Evolutionary conservation across 805 yeast genomes (phyloP).

Genomic region (Metschnikowia noctiluminum): DNA sequence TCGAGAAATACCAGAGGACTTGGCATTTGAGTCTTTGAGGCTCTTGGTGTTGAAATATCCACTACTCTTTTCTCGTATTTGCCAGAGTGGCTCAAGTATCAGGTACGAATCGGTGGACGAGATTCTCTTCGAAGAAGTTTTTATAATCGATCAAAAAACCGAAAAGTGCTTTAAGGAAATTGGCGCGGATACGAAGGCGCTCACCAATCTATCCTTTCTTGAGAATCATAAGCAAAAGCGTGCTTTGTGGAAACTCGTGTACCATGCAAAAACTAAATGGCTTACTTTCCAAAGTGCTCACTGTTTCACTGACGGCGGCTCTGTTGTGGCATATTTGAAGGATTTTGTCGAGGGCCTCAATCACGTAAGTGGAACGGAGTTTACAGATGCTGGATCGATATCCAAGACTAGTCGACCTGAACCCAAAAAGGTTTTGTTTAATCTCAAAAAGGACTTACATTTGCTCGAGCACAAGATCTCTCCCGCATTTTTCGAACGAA

Average conservation of each 20-base stretch:
- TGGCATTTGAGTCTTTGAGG: conserved; percentile 7
- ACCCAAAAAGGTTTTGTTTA: conserved; percentile 1
- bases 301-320: conserved; percentile 11
- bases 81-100: conserved; percentile 6
- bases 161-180: conserved; percentile 1
- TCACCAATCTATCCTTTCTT: conserved; percentile 1
- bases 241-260: conserved; percentile 9
- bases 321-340: conserved; percentile 10
- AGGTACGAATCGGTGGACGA: conserved; percentile 7
- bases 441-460: conserved; percentile 7
- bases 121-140: conserved; percentile 9
- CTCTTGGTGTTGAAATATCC: conserved; percentile 10
- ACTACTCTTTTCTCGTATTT: conserved; percentile 5
- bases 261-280: conserved; percentile 6
- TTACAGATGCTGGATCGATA: not conserved
- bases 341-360: conserved; percentile 10
- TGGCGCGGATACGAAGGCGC: not conserved
- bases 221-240: not conserved
- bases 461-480: conserved; percentile 6
- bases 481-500: conserved; percentile 2
- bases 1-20: not conserved
- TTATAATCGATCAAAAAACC: not conserved
- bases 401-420: not conserved
- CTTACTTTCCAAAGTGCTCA: conserved; percentile 10
- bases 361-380: not conserved